These are phyloP conservation scores for Acanthamoeba healyi DNA, from an alignment of 208 protist species.

Conservation along the genomic window DNA sequence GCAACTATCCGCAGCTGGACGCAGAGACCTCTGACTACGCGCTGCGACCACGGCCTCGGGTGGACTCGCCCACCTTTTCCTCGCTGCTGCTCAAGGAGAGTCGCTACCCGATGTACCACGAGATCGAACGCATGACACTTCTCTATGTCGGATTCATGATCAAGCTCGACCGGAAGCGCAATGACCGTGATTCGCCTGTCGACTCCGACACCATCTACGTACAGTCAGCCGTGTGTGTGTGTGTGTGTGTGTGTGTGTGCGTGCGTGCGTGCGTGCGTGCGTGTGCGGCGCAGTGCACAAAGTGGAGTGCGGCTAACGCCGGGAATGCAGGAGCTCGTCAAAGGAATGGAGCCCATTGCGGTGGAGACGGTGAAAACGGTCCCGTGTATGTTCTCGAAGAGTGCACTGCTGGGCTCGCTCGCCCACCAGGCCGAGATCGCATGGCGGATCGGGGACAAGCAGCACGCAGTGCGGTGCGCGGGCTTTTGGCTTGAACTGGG, in stretches of 20 bases:
- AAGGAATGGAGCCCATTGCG: neutral
- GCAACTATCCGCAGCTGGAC: neutral
- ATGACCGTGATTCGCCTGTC: neutral
- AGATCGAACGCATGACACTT: neutral
- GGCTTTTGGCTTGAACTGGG: neutral
- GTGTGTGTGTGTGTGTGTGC: too few species aligned
- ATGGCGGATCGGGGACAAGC: neutral
- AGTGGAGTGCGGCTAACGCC: neutral
- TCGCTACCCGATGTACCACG: neutral
- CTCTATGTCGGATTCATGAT: slow-evolving; percentile 13
- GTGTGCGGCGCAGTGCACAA: too few species aligned
- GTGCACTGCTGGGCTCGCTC: slow-evolving; percentile 1
- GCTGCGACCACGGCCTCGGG: neutral
- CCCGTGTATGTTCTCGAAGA: neutral
- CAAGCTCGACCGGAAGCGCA: neutral
- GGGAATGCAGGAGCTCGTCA: neutral
- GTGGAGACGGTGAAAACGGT: neutral
- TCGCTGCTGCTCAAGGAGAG: slow-evolving; percentile 20
- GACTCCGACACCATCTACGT: neutral
- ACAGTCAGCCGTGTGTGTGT: neutral
- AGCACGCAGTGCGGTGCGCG: neutral
- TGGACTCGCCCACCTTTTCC: neutral
- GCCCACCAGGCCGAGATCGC: slow-evolving; percentile 18
- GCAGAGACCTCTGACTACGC: neutral
- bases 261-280: too few species aligned